Conservation (phyloP, 441 rosid genomes). For the Raphanus hybrid region DNA sequence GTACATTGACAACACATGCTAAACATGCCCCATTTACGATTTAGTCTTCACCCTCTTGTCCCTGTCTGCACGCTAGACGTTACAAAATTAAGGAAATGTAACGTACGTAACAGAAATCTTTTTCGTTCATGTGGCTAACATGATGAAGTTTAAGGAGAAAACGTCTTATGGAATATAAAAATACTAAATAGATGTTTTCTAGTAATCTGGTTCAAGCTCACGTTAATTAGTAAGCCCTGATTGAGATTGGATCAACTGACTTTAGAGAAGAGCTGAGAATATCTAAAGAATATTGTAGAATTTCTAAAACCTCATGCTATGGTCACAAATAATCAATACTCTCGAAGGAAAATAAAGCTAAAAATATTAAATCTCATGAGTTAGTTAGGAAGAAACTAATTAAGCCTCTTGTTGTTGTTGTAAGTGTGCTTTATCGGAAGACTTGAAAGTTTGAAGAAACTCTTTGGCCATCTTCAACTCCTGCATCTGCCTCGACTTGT, state of each 20-base stretch:
- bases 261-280: neutral
- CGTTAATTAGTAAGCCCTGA: neutral
- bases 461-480: constrained; percentile 66
- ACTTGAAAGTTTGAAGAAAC: constrained; percentile 88
- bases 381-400: neutral
- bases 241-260: neutral
- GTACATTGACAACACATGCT: neutral
- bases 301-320: neutral
- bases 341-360: constrained; percentile 27
- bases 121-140: neutral
- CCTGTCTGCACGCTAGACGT: neutral
- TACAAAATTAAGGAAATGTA: neutral
- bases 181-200: neutral
- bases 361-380: neutral
- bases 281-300: neutral
- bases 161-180: neutral
- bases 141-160: neutral
- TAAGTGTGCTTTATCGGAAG: constrained; percentile 77
- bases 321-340: neutral
- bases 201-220: neutral
- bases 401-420: neutral
- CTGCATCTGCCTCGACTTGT: constrained; percentile 62
- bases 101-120: neutral
- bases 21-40: neutral
- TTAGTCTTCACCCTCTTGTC: neutral